A percentile compares a stretch with the other conserved stretches of the same genome.
Evolutionary conservation across 2,329 filamentous ascomycete species (phyloP).

Genomic region (Trichoderma lentiforme): DNA sequence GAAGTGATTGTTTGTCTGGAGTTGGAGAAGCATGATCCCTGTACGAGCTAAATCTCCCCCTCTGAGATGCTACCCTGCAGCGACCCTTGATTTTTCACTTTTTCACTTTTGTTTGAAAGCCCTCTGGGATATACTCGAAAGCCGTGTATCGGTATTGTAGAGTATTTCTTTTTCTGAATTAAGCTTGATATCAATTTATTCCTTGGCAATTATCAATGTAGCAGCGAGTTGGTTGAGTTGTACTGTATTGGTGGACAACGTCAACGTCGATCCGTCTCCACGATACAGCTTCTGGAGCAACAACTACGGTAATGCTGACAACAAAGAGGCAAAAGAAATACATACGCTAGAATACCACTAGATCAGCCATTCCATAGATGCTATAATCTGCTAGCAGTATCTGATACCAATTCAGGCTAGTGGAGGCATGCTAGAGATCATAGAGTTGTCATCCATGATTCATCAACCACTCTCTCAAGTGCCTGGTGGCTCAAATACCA

Average conservation of each 20-base stretch:
- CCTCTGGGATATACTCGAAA: neutral
- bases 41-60: neutral
- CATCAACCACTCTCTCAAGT: neutral
- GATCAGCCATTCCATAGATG: neutral
- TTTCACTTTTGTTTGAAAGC: neutral
- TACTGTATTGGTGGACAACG: neutral
- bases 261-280: neutral
- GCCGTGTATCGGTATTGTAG: neutral
- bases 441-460: neutral
- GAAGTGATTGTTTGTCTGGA: conserved; percentile 1
- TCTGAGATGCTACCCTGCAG: neutral
- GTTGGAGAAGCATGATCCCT: neutral
- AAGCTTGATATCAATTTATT: neutral
- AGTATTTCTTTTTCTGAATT: too few relatives aligned
- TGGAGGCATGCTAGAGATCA: neutral
- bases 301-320: neutral
- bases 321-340: neutral
- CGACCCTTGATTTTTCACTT: neutral
- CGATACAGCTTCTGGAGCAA: neutral
- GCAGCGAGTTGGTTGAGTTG: neutral
- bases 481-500: neutral
- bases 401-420: neutral
- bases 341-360: neutral
- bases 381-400: neutral
- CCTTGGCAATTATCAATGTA: neutral